phyloP scores from a whole-genome alignment of 345 rosid species.

The Cardamine resedifolia region DNA sequence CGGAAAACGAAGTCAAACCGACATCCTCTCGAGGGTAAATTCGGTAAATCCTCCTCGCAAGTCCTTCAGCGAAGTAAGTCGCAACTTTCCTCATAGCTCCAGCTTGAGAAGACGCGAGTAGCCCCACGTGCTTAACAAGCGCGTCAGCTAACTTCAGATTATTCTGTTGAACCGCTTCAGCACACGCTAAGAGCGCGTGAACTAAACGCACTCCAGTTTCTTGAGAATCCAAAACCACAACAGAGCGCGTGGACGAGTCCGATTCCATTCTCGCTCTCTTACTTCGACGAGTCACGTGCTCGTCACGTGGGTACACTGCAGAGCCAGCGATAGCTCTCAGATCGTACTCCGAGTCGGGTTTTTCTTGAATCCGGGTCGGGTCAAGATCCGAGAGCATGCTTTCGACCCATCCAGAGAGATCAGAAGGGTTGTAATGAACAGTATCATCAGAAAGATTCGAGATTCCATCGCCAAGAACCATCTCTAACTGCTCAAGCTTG shows the following conservation, averaged over 20 bases:
- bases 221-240: constrained; percentile 77
- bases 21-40: constrained; percentile 53
- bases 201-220: constrained; percentile 86
- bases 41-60: constrained; percentile 72
- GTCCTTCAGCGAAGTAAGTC: constrained; percentile 79
- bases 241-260: constrained; percentile 46
- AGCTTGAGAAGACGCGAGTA: constrained; percentile 69
- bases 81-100: constrained; percentile 97
- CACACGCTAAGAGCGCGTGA: constrained; percentile 81
- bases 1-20: constrained; percentile 43
- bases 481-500: constrained; percentile 85
- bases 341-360: constrained; percentile 59
- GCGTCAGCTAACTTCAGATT: constrained; percentile 66
- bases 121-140: constrained; percentile 70
- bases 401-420: constrained; percentile 70
- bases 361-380: constrained; percentile 18
- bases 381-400: constrained; percentile 61
- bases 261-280: constrained; percentile 45
- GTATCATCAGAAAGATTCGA: constrained; percentile 57
- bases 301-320: constrained; percentile 52
- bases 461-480: constrained; percentile 72
- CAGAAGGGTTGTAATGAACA: constrained; percentile 79
- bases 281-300: constrained; percentile 19
- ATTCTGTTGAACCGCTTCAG: constrained; percentile 74
- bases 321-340: constrained; percentile 77